These are phyloP conservation scores for Tolypocladium ovalisporum DNA, from an alignment of 2,329 filamentous ascomycete genomes.

Conservation along the genomic window DNA sequence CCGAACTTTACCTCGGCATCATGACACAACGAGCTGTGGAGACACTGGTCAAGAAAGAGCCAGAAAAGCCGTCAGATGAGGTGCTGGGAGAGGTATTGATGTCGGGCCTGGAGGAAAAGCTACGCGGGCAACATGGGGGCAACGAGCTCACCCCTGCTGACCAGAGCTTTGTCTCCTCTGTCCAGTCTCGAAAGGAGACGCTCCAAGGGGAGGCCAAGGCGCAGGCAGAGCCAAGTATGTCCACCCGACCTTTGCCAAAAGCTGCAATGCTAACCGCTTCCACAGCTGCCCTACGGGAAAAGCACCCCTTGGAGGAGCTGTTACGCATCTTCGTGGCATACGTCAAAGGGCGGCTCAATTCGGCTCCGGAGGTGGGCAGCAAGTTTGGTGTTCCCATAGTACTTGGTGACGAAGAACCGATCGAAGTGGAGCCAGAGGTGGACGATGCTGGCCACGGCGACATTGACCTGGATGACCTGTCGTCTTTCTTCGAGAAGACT, in stretches of 20 bases:
- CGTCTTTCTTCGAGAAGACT: slow-evolving; percentile 31
- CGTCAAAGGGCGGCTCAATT: slow-evolving; percentile 20
- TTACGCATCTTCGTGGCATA: slow-evolving; percentile 22
- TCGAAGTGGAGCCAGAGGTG: background rate
- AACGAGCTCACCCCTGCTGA: slow-evolving; percentile 22
- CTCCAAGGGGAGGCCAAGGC: slow-evolving; percentile 18
- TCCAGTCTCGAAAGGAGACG: slow-evolving; percentile 21
- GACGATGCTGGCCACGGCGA: slow-evolving; percentile 18
- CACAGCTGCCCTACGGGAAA: slow-evolving; percentile 21
- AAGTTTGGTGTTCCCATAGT: slow-evolving; percentile 25
- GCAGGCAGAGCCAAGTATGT: slow-evolving; percentile 7
- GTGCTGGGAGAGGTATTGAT: slow-evolving; percentile 45
- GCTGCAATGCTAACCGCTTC: slow-evolving; percentile 2
- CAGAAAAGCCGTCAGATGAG: slow-evolving; percentile 38
- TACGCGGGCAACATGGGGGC: slow-evolving; percentile 22
- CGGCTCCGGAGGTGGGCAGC: slow-evolving; percentile 20
- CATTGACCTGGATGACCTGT: slow-evolving; percentile 28
- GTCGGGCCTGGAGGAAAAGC: slow-evolving; percentile 39
- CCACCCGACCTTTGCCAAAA: background rate
- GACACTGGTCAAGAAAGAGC: slow-evolving; percentile 36
- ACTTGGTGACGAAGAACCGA: slow-evolving; percentile 14
- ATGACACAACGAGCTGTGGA: slow-evolving; percentile 42
- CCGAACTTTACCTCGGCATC: slow-evolving; percentile 33
- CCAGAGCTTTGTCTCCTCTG: slow-evolving; percentile 19
- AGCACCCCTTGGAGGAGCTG: slow-evolving; percentile 28